These are phyloP conservation scores for Podaxis carcinomalis DNA, from an alignment of 768 basidiomycete species.

Conservation along the genomic window DNA sequence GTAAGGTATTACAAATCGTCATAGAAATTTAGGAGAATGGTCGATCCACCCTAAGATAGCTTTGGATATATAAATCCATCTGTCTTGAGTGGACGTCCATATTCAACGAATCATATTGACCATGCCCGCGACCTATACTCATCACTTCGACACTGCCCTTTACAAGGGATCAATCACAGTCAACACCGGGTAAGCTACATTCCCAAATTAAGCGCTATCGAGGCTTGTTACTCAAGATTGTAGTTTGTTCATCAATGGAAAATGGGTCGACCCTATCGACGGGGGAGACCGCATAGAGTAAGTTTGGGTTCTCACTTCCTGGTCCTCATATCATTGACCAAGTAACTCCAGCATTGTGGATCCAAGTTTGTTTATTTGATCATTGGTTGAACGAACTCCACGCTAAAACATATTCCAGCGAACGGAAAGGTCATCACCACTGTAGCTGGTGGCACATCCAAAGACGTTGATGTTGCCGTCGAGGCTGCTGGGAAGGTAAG, in stretches of 20 bases:
- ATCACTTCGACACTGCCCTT: constrained; percentile 18
- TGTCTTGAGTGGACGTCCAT: neutral
- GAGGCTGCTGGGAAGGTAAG: constrained; percentile 54
- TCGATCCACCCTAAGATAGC: neutral
- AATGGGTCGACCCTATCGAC: constrained; percentile 56
- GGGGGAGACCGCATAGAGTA: constrained; percentile 58
- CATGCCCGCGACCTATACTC: constrained; percentile 19
- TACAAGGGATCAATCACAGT: constrained; percentile 19
- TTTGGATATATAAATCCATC: neutral
- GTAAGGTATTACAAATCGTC: neutral
- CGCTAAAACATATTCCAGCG: constrained; percentile 30
- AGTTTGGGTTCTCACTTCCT: constrained; percentile 21
- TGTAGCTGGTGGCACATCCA: constrained; percentile 53
- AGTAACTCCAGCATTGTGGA: constrained; percentile 46
- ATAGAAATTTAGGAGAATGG: neutral
- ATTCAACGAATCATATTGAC: neutral
- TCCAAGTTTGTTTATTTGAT: constrained; percentile 31
- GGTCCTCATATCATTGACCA: neutral
- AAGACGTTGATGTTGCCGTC: constrained; percentile 79
- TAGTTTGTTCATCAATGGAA: constrained; percentile 68
- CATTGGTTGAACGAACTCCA: neutral
- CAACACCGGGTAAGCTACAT: constrained; percentile 17
- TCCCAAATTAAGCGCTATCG: neutral
- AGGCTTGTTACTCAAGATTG: neutral
- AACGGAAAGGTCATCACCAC: constrained; percentile 61